Evolutionary conservation across 2,329 filamentous ascomycete species (phyloP).

Genomic region (Ophiosphaerella korrae): DNA sequence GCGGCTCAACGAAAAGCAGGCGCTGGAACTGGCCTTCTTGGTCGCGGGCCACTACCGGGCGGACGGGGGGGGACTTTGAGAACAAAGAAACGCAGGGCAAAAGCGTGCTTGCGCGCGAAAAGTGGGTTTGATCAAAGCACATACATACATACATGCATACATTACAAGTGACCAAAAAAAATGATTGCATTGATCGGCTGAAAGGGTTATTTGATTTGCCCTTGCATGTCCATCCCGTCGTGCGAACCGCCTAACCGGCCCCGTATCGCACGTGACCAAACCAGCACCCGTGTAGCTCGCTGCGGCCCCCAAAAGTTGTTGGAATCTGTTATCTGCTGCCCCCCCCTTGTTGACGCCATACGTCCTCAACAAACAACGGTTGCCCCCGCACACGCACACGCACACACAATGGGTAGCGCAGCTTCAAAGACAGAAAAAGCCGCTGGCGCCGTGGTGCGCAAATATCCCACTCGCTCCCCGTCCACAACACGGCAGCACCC

Average conservation of each 20-base stretch:
- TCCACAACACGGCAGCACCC: conserved; percentile 39
- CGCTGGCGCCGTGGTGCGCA: conserved; percentile 57
- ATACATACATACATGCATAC: too few species aligned
- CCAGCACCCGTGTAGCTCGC: not conserved
- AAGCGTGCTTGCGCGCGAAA: too few species aligned
- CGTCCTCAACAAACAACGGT: conserved; percentile 25
- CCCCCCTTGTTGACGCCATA: conserved; percentile 20
- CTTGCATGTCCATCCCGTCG: not conserved
- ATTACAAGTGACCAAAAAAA: too few species aligned
- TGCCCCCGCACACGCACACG: conserved; percentile 14
- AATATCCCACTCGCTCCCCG: conserved; percentile 60
- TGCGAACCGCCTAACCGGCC: too few species aligned
- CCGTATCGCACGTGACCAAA: conserved; percentile 6
- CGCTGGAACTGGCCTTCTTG: conserved; percentile 90
- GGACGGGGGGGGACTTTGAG: conserved; percentile 34
- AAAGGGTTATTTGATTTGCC: not conserved
- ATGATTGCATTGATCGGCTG: not conserved
- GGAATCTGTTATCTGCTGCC: too few species aligned
- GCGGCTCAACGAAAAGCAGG: conserved; percentile 95
- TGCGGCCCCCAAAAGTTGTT: conserved; percentile 13
- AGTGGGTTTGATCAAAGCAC: too few species aligned
- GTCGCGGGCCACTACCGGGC: conserved; percentile 80
- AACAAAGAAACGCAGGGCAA: too few species aligned
- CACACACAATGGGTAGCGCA: conserved; percentile 60
- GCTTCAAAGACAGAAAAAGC: conserved; percentile 61